Evolutionary conservation across 345 rosid species (phyloP).

Genomic region (Gossypium ekmanianum): DNA sequence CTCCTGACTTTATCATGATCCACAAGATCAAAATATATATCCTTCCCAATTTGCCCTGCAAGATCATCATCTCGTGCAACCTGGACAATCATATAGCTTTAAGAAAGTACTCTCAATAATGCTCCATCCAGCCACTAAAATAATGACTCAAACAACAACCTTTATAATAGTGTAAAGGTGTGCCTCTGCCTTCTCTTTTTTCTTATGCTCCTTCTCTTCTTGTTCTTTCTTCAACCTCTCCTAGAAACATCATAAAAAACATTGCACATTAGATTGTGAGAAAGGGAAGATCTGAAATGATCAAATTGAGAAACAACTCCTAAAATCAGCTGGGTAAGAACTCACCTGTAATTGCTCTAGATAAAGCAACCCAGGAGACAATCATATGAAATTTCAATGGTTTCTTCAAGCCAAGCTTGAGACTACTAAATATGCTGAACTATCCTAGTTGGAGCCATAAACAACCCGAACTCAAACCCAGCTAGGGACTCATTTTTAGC

Average conservation of each 20-base stretch:
- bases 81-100: slow-evolving; percentile 32
- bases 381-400: slow-evolving; percentile 5
- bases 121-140: not conserved
- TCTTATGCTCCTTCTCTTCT: slow-evolving; percentile 90
- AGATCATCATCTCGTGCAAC: slow-evolving; percentile 93
- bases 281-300: slow-evolving; percentile 2
- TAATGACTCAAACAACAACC: slow-evolving; percentile 35
- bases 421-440: not conserved
- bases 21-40: slow-evolving; percentile 90
- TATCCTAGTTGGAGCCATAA: slow-evolving; percentile 6
- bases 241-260: slow-evolving; percentile 32
- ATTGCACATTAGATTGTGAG: slow-evolving; percentile 8
- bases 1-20: slow-evolving; percentile 91
- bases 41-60: slow-evolving; percentile 80
- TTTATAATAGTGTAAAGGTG: slow-evolving; percentile 84
- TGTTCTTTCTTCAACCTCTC: slow-evolving; percentile 91
- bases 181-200: slow-evolving; percentile 87
- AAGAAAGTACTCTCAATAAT: slow-evolving; percentile 14
- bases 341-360: slow-evolving; percentile 2
- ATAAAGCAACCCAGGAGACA: slow-evolving; percentile 8
- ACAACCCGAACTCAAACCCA: slow-evolving; percentile 3
- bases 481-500: slow-evolving; percentile 8
- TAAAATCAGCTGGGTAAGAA: slow-evolving; percentile 13
- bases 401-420: slow-evolving; percentile 13
- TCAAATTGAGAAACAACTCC: not conserved